Percentiles rank a stretch among this genome's conserved stretches.
Conservation (phyloP, 257 asterid genomes). For the Lithospermum erythrorhizon region DNA sequence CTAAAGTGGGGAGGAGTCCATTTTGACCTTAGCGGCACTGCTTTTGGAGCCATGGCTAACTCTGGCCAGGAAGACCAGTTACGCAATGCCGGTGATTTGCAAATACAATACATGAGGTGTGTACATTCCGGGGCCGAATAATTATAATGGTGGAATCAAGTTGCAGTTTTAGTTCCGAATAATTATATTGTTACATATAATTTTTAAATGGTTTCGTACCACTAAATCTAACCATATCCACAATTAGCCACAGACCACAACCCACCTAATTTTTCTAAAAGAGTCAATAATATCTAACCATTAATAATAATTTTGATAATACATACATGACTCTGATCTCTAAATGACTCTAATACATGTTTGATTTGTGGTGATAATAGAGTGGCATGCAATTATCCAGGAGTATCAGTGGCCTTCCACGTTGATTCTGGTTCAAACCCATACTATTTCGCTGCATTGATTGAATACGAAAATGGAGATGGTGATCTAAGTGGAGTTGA, state of each 20-base stretch:
- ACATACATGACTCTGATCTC: too few relatives aligned
- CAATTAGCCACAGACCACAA: too few relatives aligned
- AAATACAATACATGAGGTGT: slow-evolving; percentile 51
- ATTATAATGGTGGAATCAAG: too few relatives aligned
- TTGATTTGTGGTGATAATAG: slow-evolving; percentile 18
- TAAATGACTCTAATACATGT: background rate
- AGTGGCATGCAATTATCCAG: slow-evolving; percentile 51
- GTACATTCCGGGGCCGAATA: too few relatives aligned
- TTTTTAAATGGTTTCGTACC: too few relatives aligned
- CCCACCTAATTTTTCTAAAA: too few relatives aligned
- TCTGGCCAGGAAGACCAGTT: slow-evolving; percentile 42
- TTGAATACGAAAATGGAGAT: slow-evolving; percentile 54
- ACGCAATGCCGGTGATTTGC: slow-evolving; percentile 49
- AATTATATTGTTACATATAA: too few relatives aligned
- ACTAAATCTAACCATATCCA: too few relatives aligned
- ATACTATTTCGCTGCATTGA: slow-evolving; percentile 50
- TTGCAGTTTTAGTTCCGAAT: background rate
- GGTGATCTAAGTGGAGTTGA: slow-evolving; percentile 44
- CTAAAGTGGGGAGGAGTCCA: slow-evolving; percentile 27
- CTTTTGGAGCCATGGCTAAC: slow-evolving; percentile 72
- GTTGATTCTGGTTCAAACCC: slow-evolving; percentile 69
- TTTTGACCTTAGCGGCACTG: slow-evolving; percentile 79
- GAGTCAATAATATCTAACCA: too few relatives aligned
- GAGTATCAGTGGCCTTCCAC: slow-evolving; percentile 44
- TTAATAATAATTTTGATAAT: too few relatives aligned